phyloP scores from a whole-genome alignment of 2,329 filamentous ascomycete species.

The Fusarium sp. region DNA sequence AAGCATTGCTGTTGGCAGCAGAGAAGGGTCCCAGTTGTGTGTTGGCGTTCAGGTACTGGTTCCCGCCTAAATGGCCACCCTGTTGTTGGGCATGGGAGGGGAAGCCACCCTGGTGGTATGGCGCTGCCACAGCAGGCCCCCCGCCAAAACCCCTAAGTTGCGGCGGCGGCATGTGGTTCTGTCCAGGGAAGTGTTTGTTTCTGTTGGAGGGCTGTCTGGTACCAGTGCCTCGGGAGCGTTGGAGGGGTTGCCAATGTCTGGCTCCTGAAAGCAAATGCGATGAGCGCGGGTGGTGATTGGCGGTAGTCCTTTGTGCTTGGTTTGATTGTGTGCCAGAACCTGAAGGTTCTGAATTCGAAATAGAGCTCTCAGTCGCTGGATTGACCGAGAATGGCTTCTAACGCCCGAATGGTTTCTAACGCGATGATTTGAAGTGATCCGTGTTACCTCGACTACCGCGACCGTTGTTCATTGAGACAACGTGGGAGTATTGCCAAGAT shows the following conservation, averaged over 20 bases:
- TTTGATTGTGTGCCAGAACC: neutral
- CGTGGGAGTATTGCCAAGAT: neutral
- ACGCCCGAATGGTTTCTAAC: conserved; percentile 45
- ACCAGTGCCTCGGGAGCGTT: neutral
- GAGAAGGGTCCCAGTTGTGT: conserved; percentile 75
- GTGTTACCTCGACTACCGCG: conserved; percentile 29
- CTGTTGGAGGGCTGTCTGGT: neutral
- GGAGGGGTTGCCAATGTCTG: neutral
- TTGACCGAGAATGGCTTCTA: conserved; percentile 38
- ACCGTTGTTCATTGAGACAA: conserved; percentile 34
- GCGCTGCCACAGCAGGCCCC: conserved; percentile 50
- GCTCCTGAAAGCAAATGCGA: neutral
- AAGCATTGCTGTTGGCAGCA: conserved; percentile 60
- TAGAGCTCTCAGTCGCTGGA: neutral
- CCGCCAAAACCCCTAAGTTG: conserved; percentile 52
- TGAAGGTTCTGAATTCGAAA: neutral
- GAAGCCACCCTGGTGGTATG: conserved; percentile 60
- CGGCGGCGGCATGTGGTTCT: conserved; percentile 49
- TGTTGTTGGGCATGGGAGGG: conserved; percentile 63
- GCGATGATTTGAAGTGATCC: conserved; percentile 36
- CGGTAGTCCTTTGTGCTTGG: neutral
- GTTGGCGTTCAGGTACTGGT: conserved; percentile 78
- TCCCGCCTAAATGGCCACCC: conserved; percentile 65
- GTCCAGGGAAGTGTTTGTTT: neutral
- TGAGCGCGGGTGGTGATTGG: neutral